phyloP scores from a whole-genome alignment of 2,329 filamentous ascomycete species.

The Westerdykella sp. region DNA sequence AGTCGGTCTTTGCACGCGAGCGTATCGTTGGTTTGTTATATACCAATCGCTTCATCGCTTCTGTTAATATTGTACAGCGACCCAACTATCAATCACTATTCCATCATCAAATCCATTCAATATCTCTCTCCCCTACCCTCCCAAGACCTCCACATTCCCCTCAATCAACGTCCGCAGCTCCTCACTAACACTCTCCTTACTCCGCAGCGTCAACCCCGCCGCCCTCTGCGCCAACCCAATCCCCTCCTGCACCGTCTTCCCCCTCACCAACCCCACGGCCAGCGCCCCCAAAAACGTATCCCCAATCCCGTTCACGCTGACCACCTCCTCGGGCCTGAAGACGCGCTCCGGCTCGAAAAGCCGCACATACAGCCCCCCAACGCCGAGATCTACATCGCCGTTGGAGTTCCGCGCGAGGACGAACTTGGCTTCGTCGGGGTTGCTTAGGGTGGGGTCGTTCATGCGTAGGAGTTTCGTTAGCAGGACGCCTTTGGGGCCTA shows the following conservation, averaged over 20 bases:
- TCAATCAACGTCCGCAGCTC: constrained; percentile 39
- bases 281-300: constrained; percentile 87
- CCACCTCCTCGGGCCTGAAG: constrained; percentile 57
- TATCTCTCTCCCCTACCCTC: neutral
- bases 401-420: constrained; percentile 59
- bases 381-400: constrained; percentile 48
- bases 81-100: too few relatives aligned
- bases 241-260: constrained; percentile 52
- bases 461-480: constrained; percentile 63
- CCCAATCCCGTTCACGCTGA: constrained; percentile 90
- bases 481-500: constrained; percentile 70
- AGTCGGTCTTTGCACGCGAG: too few relatives aligned
- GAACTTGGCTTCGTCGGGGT: constrained; percentile 58
- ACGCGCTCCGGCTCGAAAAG: constrained; percentile 59
- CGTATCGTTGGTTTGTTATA: too few relatives aligned
- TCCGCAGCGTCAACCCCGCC: constrained; percentile 71
- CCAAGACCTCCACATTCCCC: neutral
- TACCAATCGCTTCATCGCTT: too few relatives aligned
- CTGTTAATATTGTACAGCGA: too few relatives aligned
- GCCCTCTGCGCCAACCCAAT: constrained; percentile 77
- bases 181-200: constrained; percentile 64
- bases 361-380: constrained; percentile 76
- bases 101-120: too few relatives aligned
- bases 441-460: constrained; percentile 61
- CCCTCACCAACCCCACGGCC: constrained; percentile 65